A percentile compares a stretch with the other conserved stretches of the same genome.
phyloP scores from a whole-genome alignment of 225 moss, liverwort and hornwort genomes.

The Pleurozium schreberi region DNA sequence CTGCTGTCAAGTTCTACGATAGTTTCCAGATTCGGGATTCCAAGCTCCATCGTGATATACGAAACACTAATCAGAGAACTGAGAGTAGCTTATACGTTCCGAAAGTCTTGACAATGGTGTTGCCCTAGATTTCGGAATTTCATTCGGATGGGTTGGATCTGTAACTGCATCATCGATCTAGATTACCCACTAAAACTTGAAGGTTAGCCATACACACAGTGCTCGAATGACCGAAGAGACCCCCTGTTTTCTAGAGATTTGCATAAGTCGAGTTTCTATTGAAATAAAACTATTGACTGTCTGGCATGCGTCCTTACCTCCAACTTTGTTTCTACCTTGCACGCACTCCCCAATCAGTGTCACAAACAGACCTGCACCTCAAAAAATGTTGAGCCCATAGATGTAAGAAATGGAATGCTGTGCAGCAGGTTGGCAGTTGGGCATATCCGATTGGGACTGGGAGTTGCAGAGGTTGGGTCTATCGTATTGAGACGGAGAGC shows the following conservation, averaged over 20 bases:
- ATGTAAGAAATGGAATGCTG: slow-evolving; percentile 22
- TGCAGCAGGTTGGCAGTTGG: slow-evolving; percentile 3
- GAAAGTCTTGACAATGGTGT: no score
- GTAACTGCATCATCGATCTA: neutral
- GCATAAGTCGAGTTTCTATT: neutral
- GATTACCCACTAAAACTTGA: neutral
- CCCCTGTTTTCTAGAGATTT: neutral
- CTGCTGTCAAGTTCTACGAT: neutral
- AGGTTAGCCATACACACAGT: neutral
- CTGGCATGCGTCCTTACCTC: neutral
- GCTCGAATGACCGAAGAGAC: neutral
- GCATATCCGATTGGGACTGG: neutral
- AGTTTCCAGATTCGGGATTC: neutral
- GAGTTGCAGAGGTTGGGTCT: slow-evolving; percentile 1
- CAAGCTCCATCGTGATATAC: no score
- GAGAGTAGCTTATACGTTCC: no score
- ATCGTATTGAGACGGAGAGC: neutral
- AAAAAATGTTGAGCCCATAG: slow-evolving; percentile 18
- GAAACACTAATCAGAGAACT: neutral
- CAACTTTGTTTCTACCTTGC: neutral
- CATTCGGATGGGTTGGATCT: no score
- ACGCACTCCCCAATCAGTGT: neutral
- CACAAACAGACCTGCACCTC: neutral
- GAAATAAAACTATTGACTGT: neutral
- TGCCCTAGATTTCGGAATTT: no score